Conservation (phyloP, 768 basidiomycete species). For the Crucibulum laeve region DNA sequence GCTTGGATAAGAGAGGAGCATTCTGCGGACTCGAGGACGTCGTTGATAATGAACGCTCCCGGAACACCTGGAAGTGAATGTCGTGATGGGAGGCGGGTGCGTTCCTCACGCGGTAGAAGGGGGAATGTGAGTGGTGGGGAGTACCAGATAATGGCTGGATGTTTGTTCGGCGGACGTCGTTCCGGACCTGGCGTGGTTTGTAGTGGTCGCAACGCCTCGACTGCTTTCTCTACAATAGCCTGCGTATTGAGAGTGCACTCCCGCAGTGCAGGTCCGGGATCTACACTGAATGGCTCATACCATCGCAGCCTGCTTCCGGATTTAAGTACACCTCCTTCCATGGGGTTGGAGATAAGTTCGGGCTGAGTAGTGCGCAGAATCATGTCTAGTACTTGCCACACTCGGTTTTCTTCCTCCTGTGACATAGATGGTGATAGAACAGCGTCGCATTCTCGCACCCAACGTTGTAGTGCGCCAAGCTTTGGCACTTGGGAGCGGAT, state of each 20-base stretch:
- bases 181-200: conserved; percentile 39
- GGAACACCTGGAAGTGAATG: conserved; percentile 40
- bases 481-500: conserved; percentile 41
- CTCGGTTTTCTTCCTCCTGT: conserved; percentile 33
- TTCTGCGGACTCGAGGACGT: conserved; percentile 39
- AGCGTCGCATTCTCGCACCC: conserved; percentile 56
- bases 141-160: conserved; percentile 45
- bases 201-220: conserved; percentile 18
- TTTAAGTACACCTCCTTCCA: conserved; percentile 16
- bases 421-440: conserved; percentile 35
- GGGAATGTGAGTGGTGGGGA: conserved; percentile 30
- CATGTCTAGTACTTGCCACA: conserved; percentile 44
- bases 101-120: conserved; percentile 16
- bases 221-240: conserved; percentile 11
- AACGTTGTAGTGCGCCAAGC: conserved; percentile 49
- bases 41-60: conserved; percentile 42
- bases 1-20: conserved; percentile 40
- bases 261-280: conserved; percentile 9
- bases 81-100: conserved; percentile 22
- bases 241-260: conserved; percentile 8
- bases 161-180: conserved; percentile 49
- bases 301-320: conserved; percentile 25
- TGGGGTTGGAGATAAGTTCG: conserved; percentile 19
- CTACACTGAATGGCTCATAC: conserved; percentile 27
- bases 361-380: conserved; percentile 43